Base-by-base conservation (phyloP, 2,329 filamentous ascomycete species). In the Sporothrix phasma region DNA sequence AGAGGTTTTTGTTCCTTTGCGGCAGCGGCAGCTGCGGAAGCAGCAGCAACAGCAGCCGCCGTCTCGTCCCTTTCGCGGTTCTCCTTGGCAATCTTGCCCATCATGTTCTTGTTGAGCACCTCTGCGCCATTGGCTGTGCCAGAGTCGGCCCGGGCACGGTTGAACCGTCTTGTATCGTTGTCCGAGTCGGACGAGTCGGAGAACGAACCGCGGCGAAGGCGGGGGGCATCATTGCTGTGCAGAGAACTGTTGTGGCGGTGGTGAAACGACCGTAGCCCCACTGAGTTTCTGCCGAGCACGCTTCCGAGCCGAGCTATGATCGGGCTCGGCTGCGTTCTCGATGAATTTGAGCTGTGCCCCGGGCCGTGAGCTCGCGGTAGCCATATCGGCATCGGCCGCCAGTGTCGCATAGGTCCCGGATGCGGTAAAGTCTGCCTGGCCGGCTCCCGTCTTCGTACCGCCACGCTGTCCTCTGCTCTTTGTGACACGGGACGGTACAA, bases 111-210 rank as follows among this genome's bases (percentile, higher is more conserved):
- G 66, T 84, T 81, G 13, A 86, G 73, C 13, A 86, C 74, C 64
- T 84, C 80, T 66, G 79, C 80, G 26, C 76, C 77, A 51, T 74
- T 78, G 67, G 78, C 81, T 54, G 78, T 79, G 63, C 80, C 76
- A 1, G 81, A 84, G 11, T 76, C 78, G 17, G 61, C 53, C 60
- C 76, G 73, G 29, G 41, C 26, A 19, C 58, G 59, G 15, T 22
- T 17, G n/a, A 60, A 60, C 67, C 72, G 73, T 58, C 72, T 76
- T 29, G 74, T 74, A 47, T 86, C 84, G 53, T 79, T 84, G 31
- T 82, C 82, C 5, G 86, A 88, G 4, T 82, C 82, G 4, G 86
- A 88, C 5, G 81, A 79, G 62, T 85, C 85, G 0, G 87, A 88
- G 10, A 78, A 73, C 10, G 84, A 85, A 11, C 78, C 78, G 61